A percentile compares a stretch with the other conserved stretches of the same genome.
Evolutionary conservation across 768 basidiomycete species (phyloP).

Genomic region (Boletus coccyginus): DNA sequence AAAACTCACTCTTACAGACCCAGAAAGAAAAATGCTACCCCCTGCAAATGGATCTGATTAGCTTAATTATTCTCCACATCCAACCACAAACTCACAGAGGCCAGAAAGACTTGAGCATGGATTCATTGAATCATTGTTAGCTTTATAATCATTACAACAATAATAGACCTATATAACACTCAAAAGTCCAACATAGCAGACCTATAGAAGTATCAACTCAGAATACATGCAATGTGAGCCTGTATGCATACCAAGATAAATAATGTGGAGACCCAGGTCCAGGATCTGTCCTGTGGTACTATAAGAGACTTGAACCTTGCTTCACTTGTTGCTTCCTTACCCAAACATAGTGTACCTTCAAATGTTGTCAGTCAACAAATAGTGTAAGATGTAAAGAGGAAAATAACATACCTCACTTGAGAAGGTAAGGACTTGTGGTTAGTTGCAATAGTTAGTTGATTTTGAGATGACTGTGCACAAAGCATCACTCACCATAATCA

Average conservation of each 20-base stretch:
- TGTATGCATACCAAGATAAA: constrained; percentile 3
- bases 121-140: not conserved
- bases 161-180: not conserved
- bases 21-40: not conserved
- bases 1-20: not conserved
- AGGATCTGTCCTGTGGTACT: not conserved
- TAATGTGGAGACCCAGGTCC: constrained; percentile 9
- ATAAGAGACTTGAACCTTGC: not conserved
- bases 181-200: constrained; percentile 5
- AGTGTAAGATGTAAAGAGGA: rapidly evolving
- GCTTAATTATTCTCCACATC: not conserved
- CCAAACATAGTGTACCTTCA: constrained; percentile 14
- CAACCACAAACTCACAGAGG: not conserved
- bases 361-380: not conserved
- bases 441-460: not conserved
- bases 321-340: not conserved
- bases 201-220: not conserved
- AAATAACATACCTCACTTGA: not conserved
- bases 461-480: no score
- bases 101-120: not conserved
- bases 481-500: constrained; percentile 2
- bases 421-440: constrained; percentile 1
- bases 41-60: not conserved
- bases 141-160: no score
- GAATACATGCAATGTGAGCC: no score